Evolutionary conservation across 225 moss, liverwort and hornwort genomes (phyloP), one percentile per base, ranked within the genome.

Genomic region (Physcomitrium patens): DNA sequence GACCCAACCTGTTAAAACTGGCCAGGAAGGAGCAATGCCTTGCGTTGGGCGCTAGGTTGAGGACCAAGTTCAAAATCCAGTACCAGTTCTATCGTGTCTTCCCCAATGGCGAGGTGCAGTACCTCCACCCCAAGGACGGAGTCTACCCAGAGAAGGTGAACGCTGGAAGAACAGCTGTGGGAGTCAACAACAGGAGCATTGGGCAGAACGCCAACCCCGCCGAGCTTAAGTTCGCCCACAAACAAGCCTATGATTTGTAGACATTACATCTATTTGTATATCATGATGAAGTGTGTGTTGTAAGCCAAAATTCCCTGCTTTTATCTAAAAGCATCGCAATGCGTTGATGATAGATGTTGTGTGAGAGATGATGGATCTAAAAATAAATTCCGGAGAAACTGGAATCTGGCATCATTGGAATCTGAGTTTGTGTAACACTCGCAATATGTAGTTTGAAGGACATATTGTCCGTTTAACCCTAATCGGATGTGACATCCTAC

Each of bases 121-220:
- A 96, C 76, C 80, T 96, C 5, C 96, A 96, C 76, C 96, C 96
- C 27, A 96, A 96, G 90, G 96, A 96, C 15, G 94, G 93, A n/a
- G 94, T 93, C 4, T 96, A 96, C 76, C 93, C 93, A 0, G 96
- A 96, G 92, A 96, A 96, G 88, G 96, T 96, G 72, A 96, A 96
- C 74, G 57, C 87, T 0, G 94, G 96, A 37, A 83, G 94, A 76
- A 77, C 76, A 17, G 82, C 86, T 13, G 92, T 90, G 3, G 94
- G 94, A 63, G 84, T 93, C 72, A 93, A 93, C 73, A 70, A 83
- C 74, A 79, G 96, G 70, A 81, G 5, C 59, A 96, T 96, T 24
- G 96, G 96, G 60, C 81, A 94, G 92, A 96, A 96, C 69, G 88
- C 68, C 43, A 96, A 94, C 75, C 96, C 92, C 17, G 89, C 78